Evolutionary conservation across 2,329 filamentous ascomycete species (phyloP), one percentile per base, ranked within the genome.

Genomic region (Sphaerostilbella broomeana): DNA sequence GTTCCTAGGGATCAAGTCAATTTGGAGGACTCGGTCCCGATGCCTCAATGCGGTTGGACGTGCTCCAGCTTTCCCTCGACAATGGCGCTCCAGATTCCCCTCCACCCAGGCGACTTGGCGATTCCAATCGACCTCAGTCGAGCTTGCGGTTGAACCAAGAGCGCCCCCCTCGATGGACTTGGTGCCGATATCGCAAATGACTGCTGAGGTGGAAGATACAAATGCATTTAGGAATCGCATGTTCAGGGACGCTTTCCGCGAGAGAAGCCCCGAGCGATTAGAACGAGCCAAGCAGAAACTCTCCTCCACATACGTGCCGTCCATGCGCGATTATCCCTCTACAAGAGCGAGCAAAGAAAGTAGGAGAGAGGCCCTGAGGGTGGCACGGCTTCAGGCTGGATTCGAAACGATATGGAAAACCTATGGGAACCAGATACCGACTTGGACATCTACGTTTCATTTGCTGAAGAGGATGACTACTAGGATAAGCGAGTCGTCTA

Each of bases 1-100:
- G 67, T 66, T 59, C 57, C 58, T 65, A 56, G 64, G 65, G 60
- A 61, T 65, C 62, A 61, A 58, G 49, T 58, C 60, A 53, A 45
- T 58, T 57, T 65, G 63, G 64, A 63, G 65, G 59, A 59, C 58
- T 53, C 57, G 58, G 55, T 53, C 55, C 48, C 60, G 54, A 48
- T 54, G 50, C 50, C 52, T 51, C 47, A 51, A 51, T 49, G 44
- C 51, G 39, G 37, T 49, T 45, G 49, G 48, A 40, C 42, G 37
- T 41, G 42, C 43, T 40, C 48, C 44, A 21, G 45, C 46, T 48
- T 40, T 29, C 43, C 42, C 46, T 32, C 46, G 41, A 42, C 35
- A 19, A 46, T 37, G 42, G 42, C 42, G 38, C 33, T 20, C 13
- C 19, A 13, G 28, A 26, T 12, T 29, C 28, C 29, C 28, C 15